Evolutionary conservation across 228 moss, liverwort and hornwort genomes (phyloP), one percentile per base, ranked within the genome.

Genomic region (Sphagnum fallax): DNA sequence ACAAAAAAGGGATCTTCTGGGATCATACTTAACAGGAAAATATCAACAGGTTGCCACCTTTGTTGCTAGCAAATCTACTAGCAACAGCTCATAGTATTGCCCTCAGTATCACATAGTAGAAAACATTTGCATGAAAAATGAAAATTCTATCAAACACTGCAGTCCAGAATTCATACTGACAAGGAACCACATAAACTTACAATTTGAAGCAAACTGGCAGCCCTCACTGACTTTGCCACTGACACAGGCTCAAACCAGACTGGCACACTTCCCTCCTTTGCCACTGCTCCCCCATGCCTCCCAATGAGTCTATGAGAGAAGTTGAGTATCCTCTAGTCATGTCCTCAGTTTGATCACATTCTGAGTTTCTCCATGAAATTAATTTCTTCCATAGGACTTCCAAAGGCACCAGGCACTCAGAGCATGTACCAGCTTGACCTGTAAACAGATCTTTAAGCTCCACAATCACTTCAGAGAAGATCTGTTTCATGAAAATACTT

Each of bases 181-280:
- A 32, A 32, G 32, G 32, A 16, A 69, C 11, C 6, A 69, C 47
- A 16, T 0, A 12, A 15, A 76, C 78, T 82, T 72, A 97, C 93
- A 81, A 70, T 60, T 53, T 89, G 75, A 32, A 98, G 76, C 49
- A 90, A 72, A 52, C 81, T 84, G 52, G 85, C 82, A 51, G 94
- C 98, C 86, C 98, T 85, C 50, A 80, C 71, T 69, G 88, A 85
- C 77, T 98, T 98, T 9, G 91, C 82, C 16, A 92, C 89, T 12
- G 98, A 92, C 47, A 98, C 98, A 61, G 98, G 98, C 82, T 98
- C 98, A 83, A 85, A 98, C 86, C 89, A 90, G 51, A 98, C 73
- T 68, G 90, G 98, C 53, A 94, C 92, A 75, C 82, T 81, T 6
- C 94, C 90, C 70, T 82, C 85, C 74, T 74, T 78, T 13, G 94